A percentile compares a stretch with the other conserved stretches of the same genome.
Evolutionary conservation across 805 yeast genomes (phyloP).

Genomic region (Wickerhamiella australiensis): DNA sequence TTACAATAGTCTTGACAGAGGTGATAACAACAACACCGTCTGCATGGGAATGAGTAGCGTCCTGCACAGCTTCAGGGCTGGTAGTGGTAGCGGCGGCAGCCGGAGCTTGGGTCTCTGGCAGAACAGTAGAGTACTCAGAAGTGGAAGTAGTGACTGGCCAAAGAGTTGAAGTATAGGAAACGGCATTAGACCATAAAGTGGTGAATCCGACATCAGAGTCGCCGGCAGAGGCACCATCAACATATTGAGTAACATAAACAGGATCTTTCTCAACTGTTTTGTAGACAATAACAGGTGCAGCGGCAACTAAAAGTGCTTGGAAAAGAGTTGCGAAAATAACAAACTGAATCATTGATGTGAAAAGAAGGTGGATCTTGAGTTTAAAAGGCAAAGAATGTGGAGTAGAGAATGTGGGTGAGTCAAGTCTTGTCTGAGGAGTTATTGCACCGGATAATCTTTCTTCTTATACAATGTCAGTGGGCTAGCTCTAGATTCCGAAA

Average conservation of each 20-base stretch:
- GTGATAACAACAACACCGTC: conserved; percentile 16
- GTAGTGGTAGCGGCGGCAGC: conserved; percentile 16
- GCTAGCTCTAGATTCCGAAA: not conserved
- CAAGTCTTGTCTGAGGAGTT: not conserved
- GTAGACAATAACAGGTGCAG: conserved; percentile 17
- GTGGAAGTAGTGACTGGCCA: conserved; percentile 19
- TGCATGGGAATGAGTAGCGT: conserved; percentile 14
- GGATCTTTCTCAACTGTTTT: conserved; percentile 18
- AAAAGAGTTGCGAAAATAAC: conserved; percentile 6
- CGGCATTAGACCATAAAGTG: conserved; percentile 11
- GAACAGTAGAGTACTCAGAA: conserved; percentile 15
- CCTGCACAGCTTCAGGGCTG: conserved; percentile 9
- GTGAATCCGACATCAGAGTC: conserved; percentile 11
- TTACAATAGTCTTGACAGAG: conserved; percentile 18
- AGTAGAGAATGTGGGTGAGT: conserved; percentile 6
- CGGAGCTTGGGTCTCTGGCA: conserved; percentile 15
- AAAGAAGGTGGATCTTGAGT: not conserved
- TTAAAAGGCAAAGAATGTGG: not conserved
- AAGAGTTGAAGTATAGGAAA: conserved; percentile 14
- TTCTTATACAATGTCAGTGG: conserved; percentile 1
- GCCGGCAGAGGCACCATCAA: conserved; percentile 12
- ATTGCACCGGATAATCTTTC: not conserved
- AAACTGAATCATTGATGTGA: not conserved
- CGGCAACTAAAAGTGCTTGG: conserved; percentile 10
- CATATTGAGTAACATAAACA: conserved; percentile 19